phyloP scores from a whole-genome alignment of 441 rosid genomes.

The Biscutella laevigata region DNA sequence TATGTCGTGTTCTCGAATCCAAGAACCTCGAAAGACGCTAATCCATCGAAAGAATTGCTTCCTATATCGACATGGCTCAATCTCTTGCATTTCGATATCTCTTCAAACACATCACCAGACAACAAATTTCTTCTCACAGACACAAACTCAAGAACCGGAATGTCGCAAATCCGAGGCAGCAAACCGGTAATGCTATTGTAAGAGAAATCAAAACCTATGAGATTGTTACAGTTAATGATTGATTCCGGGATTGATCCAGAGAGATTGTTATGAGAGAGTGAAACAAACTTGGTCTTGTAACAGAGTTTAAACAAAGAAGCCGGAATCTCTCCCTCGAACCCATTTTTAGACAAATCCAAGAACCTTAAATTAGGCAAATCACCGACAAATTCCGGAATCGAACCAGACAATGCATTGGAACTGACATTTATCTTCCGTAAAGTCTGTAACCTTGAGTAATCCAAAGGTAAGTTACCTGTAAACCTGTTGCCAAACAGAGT shows the following conservation, averaged over 20 bases:
- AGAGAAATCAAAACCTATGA: conserved; percentile 76
- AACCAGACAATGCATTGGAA: conserved; percentile 76
- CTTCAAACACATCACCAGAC: conserved; percentile 48
- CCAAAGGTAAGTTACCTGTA: conserved; percentile 66
- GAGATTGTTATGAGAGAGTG: conserved; percentile 61
- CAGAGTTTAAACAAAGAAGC: conserved; percentile 53
- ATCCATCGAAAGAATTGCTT: conserved; percentile 54
- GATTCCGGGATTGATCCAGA: conserved; percentile 62
- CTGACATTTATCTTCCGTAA: conserved; percentile 90
- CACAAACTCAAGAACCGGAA: conserved; percentile 44
- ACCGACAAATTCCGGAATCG: conserved; percentile 73
- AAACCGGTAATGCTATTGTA: conserved; percentile 57
- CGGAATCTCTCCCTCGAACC: conserved; percentile 51
- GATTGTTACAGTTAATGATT: conserved; percentile 48
- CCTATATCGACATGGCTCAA: conserved; percentile 61
- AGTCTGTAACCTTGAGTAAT: conserved; percentile 50
- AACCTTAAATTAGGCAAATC: conserved; percentile 65
- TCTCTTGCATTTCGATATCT: conserved; percentile 43
- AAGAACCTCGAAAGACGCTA: conserved; percentile 50
- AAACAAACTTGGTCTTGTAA: conserved; percentile 65
- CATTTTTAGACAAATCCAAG: conserved; percentile 77
- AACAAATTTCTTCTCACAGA: conserved; percentile 56
- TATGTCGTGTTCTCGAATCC: conserved; percentile 48
- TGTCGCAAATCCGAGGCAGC: conserved; percentile 49
- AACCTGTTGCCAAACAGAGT: conserved; percentile 74